Base-by-base conservation (phyloP, 805 yeast genomes). In the Monosporozyma aquatica region DNA sequence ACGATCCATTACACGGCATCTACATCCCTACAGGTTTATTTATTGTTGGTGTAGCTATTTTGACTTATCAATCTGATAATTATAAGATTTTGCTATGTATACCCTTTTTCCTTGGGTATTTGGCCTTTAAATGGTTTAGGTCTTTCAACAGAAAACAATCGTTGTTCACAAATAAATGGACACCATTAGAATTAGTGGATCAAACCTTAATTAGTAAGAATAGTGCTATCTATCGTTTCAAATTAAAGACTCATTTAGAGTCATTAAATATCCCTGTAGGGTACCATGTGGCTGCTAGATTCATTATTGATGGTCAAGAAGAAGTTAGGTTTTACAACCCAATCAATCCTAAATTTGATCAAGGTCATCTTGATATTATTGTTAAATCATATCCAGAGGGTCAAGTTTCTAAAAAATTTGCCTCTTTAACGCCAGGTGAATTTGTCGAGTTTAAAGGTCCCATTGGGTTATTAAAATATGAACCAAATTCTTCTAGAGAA, bases 381-480 rank as follows among this genome's bases (percentile, higher is more conserved):
- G 83, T 84, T 30, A 84, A 84, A 62, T 81, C 87, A 3, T 83
- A 84, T 58, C 69, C 75, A 29, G 75, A 77, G 29, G 95, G 95
- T 28, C 70, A 61, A 43, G 85, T 84, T 6, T 80, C 89, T 5
- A 77, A 69, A 52, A 65, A 71, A 48, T 75, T 84, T 62, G 90
- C 90, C 4, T 56, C 69, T 47, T 68, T 84, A 52, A 67, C 64
- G 41, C 76, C 76, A 36, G 90, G 87, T 27, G 78, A 78, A 58
- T 69, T 72, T 17, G 83, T 82, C 15, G 74, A 74, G 47, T 82
- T 84, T 55, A 75, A 78, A 59, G 95, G 95, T 1, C 87, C 92
- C 14, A 82, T 82, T 39, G 92, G 94, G 13, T 72, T 80, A 58
- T 76, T 84, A 62, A 61, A 75, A 26, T 81, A 80, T 58, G 54